These are phyloP conservation scores for Ascochyta clinopodiicola DNA, from an alignment of 2,329 filamentous ascomycete genomes.

Conservation along the genomic window DNA sequence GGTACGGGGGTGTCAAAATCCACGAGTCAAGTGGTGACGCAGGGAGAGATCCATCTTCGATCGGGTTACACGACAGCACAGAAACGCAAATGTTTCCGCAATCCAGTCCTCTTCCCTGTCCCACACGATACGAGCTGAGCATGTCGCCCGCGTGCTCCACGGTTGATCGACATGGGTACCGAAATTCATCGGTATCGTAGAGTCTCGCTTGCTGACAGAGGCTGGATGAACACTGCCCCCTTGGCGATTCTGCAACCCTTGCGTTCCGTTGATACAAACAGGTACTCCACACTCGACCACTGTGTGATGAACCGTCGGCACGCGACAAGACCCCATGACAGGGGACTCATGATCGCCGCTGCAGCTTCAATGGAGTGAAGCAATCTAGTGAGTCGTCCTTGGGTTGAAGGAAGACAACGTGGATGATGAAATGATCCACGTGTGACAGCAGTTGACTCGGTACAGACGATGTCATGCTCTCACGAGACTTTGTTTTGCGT, in stretches of 20 bases:
- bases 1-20: conserved; percentile 8
- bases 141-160: neutral
- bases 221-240: neutral
- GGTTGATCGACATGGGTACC: neutral
- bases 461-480: neutral
- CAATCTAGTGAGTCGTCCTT: neutral
- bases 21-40: conserved; percentile 13
- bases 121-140: conserved; percentile 4
- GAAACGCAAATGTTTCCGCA: neutral
- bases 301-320: neutral
- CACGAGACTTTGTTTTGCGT: conserved; percentile 8
- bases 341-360: neutral
- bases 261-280: neutral
- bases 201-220: neutral
- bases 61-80: conserved; percentile 13
- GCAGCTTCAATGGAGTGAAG: neutral
- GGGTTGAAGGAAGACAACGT: neutral
- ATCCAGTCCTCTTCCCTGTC: neutral
- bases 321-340: neutral
- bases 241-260: neutral
- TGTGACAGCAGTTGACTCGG: neutral
- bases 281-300: neutral
- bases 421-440: neutral
- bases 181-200: neutral
- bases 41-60: conserved; percentile 3